phyloP scores from a whole-genome alignment of 495 filamentous ascomycete species.

The Penicillium parvum region DNA sequence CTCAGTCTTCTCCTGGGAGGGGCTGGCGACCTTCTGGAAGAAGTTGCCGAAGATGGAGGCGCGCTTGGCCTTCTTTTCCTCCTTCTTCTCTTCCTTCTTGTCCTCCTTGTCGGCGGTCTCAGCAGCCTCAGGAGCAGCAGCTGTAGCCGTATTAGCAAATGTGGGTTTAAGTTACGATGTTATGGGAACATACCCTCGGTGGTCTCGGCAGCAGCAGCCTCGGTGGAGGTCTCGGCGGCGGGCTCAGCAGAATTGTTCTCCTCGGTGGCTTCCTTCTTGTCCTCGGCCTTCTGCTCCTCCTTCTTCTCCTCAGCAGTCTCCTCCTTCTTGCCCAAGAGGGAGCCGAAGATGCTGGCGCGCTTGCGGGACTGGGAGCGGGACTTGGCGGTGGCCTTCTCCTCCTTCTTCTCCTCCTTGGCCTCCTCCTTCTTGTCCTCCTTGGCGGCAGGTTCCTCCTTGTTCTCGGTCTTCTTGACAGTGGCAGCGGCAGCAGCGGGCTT shows the following conservation, averaged over 20 bases:
- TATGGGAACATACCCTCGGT: slow-evolving; percentile 23
- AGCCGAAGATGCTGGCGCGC: slow-evolving; percentile 77
- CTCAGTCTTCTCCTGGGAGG: slow-evolving; percentile 49
- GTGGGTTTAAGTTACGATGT: too few relatives aligned
- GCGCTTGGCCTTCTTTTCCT: slow-evolving; percentile 48
- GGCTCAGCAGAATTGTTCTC: slow-evolving; percentile 29
- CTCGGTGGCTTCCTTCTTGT: slow-evolving; percentile 36
- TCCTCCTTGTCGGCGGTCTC: slow-evolving; percentile 31
- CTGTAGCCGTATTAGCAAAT: slow-evolving; percentile 10
- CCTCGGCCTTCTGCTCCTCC: slow-evolving; percentile 29
- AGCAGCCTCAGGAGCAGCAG: slow-evolving; percentile 17
- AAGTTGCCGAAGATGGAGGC: slow-evolving; percentile 48
- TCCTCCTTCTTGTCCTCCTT: slow-evolving; percentile 12
- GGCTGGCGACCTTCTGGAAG: slow-evolving; percentile 54
- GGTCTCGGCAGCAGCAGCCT: slow-evolving; percentile 27
- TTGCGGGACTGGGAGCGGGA: slow-evolving; percentile 83
- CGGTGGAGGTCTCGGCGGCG: slow-evolving; percentile 10
- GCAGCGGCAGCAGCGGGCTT: slow-evolving; percentile 43
- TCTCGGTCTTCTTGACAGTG: slow-evolving; percentile 43
- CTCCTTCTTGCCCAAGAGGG: slow-evolving; percentile 65
- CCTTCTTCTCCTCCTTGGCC: slow-evolving; percentile 43
- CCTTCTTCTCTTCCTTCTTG: slow-evolving; percentile 36
- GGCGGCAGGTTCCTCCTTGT: slow-evolving; percentile 44
- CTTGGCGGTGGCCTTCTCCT: slow-evolving; percentile 47
- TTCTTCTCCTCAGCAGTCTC: slow-evolving; percentile 37